Evolutionary conservation across 2,329 filamentous ascomycete species (phyloP), one percentile per base, ranked within the genome.

Genomic region (Ascochyta viciae-villosae): DNA sequence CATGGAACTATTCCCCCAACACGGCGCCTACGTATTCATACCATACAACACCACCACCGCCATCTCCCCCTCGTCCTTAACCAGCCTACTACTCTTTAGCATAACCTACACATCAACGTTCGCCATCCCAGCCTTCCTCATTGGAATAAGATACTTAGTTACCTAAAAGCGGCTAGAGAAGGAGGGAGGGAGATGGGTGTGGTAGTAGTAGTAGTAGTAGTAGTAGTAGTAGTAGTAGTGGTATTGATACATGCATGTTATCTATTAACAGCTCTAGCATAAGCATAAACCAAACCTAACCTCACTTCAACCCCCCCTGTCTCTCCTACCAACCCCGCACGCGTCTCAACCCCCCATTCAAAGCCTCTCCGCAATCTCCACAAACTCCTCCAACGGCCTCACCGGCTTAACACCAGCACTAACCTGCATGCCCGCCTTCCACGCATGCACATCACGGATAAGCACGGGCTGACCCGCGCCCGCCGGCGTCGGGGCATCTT

Each of bases 361-460:
- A 6, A 68, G 51, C 50, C 65, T 66, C 51, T 68, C 64, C 1
- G 58, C 60, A 45, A 68, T 81, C 57, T 97, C 94, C 73, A 96
- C 90, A 75, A 94, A 98, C 69, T 92, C 90, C 59, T 83, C 89
- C 52, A 98, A 76, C 63, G 95, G 89, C 70, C 85, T 88, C 27
- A 90, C 85, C 0, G 93, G 85, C 58, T 83, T 83, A 1, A 92
- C 86, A 0, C 91, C 94, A 22, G 84, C 82, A 61, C 88, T 95
- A 26, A 91, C 84, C 56, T 85, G 80, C 66, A 97, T 81, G 13
- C 85, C 82, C 0, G 90, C 87, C 82, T 95, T 96, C 83, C 89
- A 97, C 27, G 85, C 83, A 58, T 89, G 83, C 3, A 96, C 89
- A 71, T 96, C 91, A 42, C 85, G 86, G 66, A 98, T 92, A 48